phyloP scores from a whole-genome alignment of 2,329 filamentous ascomycete genomes.

The Hymenoscyphus fructigenus region DNA sequence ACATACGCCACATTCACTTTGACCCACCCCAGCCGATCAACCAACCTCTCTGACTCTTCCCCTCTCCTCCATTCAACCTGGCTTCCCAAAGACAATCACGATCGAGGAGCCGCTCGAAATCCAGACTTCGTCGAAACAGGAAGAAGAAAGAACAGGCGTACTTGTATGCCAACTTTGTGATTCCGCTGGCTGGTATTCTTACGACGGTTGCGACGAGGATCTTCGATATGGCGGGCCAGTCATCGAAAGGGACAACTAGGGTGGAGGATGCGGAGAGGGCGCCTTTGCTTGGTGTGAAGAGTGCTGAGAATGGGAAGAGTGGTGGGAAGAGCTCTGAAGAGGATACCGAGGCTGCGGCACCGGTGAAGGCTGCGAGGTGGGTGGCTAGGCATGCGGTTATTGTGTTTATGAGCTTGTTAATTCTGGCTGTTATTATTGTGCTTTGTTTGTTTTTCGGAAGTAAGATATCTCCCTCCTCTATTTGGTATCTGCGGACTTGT shows the following conservation, averaged over 20 bases:
- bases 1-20: background rate
- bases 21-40: background rate
- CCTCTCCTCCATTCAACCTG: slow-evolving; percentile 12
- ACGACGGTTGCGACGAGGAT: slow-evolving; percentile 23
- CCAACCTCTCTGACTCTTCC: background rate
- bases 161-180: slow-evolving; percentile 24
- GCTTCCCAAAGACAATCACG: slow-evolving; percentile 12
- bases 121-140: slow-evolving; percentile 1
- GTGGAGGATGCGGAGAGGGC: slow-evolving; percentile 21
- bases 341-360: background rate
- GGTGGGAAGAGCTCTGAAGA: background rate
- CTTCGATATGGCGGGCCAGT: slow-evolving; percentile 28
- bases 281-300: slow-evolving; percentile 26
- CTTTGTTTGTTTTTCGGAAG: slow-evolving; percentile 30
- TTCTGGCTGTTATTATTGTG: slow-evolving; percentile 30
- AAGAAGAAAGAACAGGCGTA: background rate
- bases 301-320: background rate
- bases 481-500: background rate
- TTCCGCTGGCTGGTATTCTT: slow-evolving; percentile 24
- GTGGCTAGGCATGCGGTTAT: slow-evolving; percentile 27
- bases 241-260: slow-evolving; percentile 10
- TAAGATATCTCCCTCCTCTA: slow-evolving; percentile 14
- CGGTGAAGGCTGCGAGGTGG: slow-evolving; percentile 23
- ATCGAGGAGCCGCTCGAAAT: slow-evolving; percentile 14
- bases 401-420: slow-evolving; percentile 28